Evolutionary conservation across 116 monocot species (phyloP), one percentile per base, ranked within the genome.

Genomic region (Cymodocea nodosa): DNA sequence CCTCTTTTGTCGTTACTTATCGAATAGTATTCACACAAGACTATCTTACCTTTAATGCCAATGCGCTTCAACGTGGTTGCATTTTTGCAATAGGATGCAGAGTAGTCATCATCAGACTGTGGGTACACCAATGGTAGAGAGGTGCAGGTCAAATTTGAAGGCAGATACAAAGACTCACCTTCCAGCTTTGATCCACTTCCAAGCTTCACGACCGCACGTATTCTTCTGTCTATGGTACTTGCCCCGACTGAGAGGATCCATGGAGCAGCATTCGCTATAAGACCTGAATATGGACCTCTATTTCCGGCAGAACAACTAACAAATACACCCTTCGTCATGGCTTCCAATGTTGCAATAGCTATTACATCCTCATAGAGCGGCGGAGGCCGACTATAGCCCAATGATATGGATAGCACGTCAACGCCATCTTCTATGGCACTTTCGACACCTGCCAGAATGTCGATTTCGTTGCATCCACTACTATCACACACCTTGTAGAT

Each of bases 171-270:
- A 0, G 81, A 70, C n/a, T 78, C 75, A 1, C 85, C 85, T 12
- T 67, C 50, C 60, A 76, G 15, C 23, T 64, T 60, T 3, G 17
- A 10, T 0, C 78, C 85, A 51, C 57, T 64, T 5, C 70, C 81
- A 17, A 81, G 78, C 53, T 23, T 64, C 6, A 85, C 72, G 0
- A 63, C 51, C 12, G 84, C 49, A 20, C 37, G 53, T 37, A 85
- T 67, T 11, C 57, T 63, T 17, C 84, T 55, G 58, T 84, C 69
- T 10, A 56, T 69, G 23, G 75, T 68, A 40, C 71, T 74, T 6
- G 84, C 84, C 0, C 66, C 84, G 6, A 75, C 78, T 0, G 81
- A 78, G 3, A 84, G 74, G 5, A 77, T 48, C 84, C 84, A 84
- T 14, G 84, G 80, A 4, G 71, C 67, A 12, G 59, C 77, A 23